Evolutionary conservation across 1,139 yeast species (phyloP), one percentile per base, ranked within the genome.

Genomic region (Suhomyces taliae): DNA sequence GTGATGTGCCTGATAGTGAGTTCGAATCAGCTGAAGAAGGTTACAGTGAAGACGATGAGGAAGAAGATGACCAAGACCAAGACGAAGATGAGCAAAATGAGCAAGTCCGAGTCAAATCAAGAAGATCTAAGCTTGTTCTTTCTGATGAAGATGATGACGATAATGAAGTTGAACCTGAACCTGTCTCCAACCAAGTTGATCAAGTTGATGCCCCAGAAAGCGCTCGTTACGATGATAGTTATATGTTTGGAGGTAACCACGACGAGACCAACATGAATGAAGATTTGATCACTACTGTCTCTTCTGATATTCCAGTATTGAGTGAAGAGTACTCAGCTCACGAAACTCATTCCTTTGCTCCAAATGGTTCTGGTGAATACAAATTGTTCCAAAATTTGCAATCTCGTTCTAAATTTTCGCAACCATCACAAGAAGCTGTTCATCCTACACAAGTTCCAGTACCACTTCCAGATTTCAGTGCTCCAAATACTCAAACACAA

Each of bases 201-300:
- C 62, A 56, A 1, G 62, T 53, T 6, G 61, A 55, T 9, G 41
- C 15, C 12, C 45, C 45, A 19, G 24, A 19, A 19, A 19, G 24
- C 24, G 24, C 24, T 26, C 49, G 67, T 40, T 54, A 56, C 33
- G 74, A 69, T 49, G 75, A 70, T 43, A 66, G 72, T 45, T 69
- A 65, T 47, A 69, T 70, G 74, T 67, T 68, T 54, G 76, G 74
- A 2, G 66, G 60, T 34, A 46, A 34, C 5, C 49, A 48, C n/a
- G 56, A 53, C 8, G 55, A 54, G 6, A 49, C 53, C 5, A 47
- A 45, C 8, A 53, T 52, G 2, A 44, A 50, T 31, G 58, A 58
- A 15, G 58, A 58, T 33, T 44, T 54, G 27, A 53, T 56, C 15
- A 56, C 61, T 0, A 59, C 64, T 2, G 50, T 50, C 5, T 47